Evolutionary conservation across 306 rosid genomes (phyloP), one percentile per base, ranked within the genome.

Genomic region (Glycine soja): DNA sequence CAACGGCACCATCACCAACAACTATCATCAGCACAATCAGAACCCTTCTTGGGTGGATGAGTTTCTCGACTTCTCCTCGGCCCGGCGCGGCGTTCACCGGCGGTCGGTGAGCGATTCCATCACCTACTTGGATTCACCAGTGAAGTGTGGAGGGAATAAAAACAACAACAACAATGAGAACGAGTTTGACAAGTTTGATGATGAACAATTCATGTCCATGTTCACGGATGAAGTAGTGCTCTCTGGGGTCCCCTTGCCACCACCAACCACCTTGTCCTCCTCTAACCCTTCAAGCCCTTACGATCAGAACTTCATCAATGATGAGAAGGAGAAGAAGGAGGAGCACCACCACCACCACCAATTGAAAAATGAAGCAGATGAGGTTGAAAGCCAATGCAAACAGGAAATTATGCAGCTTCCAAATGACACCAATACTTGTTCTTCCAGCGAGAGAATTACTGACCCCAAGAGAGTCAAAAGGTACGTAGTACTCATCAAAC

Each of bases 401-500:
- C 89, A 82, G 70, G 93, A 90, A 61, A 69, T 2, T 52, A 45
- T 84, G 10, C 87, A 88, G 38, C 59, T 80, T 32, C 77, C 69
- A 32, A 81, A 19, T 67, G 50, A 78, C 74, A 78, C 82, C 8
- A 76, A 86, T 4, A 48, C 74, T 8, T 10, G 30, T 52, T 15
- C 80, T 16, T 78, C 89, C 75, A 72, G 61, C 40, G 96, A 91
- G 18, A 80, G 84, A 67, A 92, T 92, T 58, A 83, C 91, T 15
- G 99, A 96, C 47, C 97, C 98, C 5, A 96, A 96, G 84, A 87
- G 98, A 87, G 98, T 96, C 46, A 96, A 93, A 87, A 92, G 99
- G 99, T 86, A 83, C 19, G 32, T 16, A 15, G 38, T 78, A 5
- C 4, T 32, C 3, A 47, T 52, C 63, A 64, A 19, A 45, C 85